Percentiles rank a stretch among this genome's conserved stretches.
These are phyloP conservation scores for Hericium rajendrae DNA, from an alignment of 768 basidiomycete genomes.

Conservation along the genomic window DNA sequence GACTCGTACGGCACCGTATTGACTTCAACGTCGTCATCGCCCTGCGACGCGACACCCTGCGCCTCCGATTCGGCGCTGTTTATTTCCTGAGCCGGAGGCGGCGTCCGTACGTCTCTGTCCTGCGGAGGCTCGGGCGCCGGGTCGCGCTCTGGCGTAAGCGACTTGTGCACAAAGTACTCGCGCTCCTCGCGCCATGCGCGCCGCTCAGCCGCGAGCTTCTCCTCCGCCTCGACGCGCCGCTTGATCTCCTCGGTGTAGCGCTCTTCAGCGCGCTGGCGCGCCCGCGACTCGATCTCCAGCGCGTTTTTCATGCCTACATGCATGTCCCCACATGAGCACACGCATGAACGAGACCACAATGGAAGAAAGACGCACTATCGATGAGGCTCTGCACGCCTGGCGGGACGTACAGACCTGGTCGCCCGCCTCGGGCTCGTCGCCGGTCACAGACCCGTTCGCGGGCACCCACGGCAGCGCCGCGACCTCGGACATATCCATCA, in stretches of 20 bases:
- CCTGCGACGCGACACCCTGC: background rate
- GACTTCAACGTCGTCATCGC: background rate
- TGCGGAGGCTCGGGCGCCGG: no score
- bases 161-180: no score
- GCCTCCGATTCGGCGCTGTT: no score
- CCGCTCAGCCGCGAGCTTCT: slow-evolving; percentile 7
- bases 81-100: no score
- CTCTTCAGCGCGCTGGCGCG: slow-evolving; percentile 26
- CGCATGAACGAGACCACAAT: background rate
- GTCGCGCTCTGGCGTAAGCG: no score
- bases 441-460: background rate
- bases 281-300: slow-evolving; percentile 21
- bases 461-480: slow-evolving; percentile 25
- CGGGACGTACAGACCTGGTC: slow-evolving; percentile 23
- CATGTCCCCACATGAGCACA: background rate
- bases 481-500: slow-evolving; percentile 26
- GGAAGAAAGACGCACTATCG: slow-evolving; percentile 19
- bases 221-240: slow-evolving; percentile 24
- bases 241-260: slow-evolving; percentile 22
- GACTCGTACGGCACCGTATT: background rate
- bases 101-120: no score
- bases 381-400: slow-evolving; percentile 26
- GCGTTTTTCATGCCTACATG: slow-evolving; percentile 26
- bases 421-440: background rate
- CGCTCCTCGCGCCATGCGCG: background rate